A percentile compares a stretch with the other conserved stretches of the same genome.
These are phyloP conservation scores for Xerocomellus chrysenteron DNA, from an alignment of 768 basidiomycete species.

Conservation along the genomic window DNA sequence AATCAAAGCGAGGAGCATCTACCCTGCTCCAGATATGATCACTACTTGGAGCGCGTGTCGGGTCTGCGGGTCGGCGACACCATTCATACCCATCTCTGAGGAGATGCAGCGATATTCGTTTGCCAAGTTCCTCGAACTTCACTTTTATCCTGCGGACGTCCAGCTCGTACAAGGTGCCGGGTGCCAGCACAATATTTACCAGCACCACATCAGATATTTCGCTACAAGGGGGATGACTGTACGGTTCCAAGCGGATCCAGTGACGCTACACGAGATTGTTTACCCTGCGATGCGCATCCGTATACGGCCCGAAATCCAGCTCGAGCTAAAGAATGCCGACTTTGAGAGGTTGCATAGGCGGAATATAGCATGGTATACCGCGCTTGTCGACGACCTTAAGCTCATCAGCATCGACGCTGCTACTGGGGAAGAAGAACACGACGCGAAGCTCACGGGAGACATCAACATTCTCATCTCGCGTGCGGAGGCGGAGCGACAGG, in stretches of 20 bases:
- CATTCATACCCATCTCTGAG: constrained; percentile 85
- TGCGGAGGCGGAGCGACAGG: constrained; percentile 72
- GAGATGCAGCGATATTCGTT: constrained; percentile 95
- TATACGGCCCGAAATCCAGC: constrained; percentile 81
- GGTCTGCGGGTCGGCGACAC: constrained; percentile 73
- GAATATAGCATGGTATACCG: constrained; percentile 73
- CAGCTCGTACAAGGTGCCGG: constrained; percentile 82
- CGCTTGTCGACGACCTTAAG: constrained; percentile 72
- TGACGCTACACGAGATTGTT: constrained; percentile 81
- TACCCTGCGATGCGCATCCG: constrained; percentile 87
- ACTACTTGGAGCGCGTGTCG: constrained; percentile 92
- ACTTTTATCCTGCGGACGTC: constrained; percentile 91
- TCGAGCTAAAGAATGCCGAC: constrained; percentile 90
- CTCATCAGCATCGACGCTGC: constrained; percentile 75
- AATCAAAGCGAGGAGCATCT: constrained; percentile 56
- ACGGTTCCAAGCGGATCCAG: constrained; percentile 82
- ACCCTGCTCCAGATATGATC: constrained; percentile 70
- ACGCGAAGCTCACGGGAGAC: constrained; percentile 59
- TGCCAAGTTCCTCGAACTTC: constrained; percentile 92
- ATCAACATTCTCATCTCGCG: constrained; percentile 66
- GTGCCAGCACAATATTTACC: constrained; percentile 93
- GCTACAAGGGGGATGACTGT: constrained; percentile 80
- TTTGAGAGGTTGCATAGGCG: constrained; percentile 73
- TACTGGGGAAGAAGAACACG: constrained; percentile 73
- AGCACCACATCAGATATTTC: constrained; percentile 91